Conservation (phyloP, 306 rosid genomes). For the Astragalus membranaceus region DNA sequence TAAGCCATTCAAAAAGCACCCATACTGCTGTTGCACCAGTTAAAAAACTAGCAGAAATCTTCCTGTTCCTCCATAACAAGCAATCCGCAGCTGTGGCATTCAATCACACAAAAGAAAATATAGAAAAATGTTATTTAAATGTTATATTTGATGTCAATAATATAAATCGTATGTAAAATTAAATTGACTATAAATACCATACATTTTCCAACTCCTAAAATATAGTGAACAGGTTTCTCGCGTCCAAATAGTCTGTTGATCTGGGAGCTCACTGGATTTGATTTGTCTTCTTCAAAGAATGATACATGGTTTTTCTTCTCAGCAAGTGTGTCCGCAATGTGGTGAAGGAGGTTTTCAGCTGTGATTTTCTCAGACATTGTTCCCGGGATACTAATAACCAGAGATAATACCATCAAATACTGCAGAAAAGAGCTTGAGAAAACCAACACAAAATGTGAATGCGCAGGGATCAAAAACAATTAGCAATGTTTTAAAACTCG, state of each 20-base stretch:
- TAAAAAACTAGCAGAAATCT: constrained; percentile 75
- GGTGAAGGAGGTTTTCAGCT: constrained; percentile 42
- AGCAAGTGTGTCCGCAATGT: constrained; percentile 43
- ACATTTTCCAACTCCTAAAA: constrained; percentile 91
- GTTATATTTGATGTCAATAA: background rate
- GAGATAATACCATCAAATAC: background rate
- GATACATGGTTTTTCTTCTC: constrained; percentile 50
- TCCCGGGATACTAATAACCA: constrained; percentile 31
- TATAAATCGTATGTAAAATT: background rate
- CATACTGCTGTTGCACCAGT: constrained; percentile 57
- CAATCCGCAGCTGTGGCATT: constrained; percentile 71
- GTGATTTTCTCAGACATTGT: constrained; percentile 58
- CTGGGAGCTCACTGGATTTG: constrained; percentile 37
- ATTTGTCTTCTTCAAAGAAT: constrained; percentile 42
- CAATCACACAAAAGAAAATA: background rate
- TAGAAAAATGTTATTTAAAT: background rate
- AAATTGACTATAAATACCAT: constrained; percentile 11
- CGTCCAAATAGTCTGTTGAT: constrained; percentile 63
- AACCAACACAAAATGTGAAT: background rate
- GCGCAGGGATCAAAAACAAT: background rate
- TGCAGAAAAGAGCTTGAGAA: background rate
- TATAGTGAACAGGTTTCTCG: constrained; percentile 56
- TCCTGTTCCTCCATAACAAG: constrained; percentile 88
- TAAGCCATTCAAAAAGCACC: constrained; percentile 85
- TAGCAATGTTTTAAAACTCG: no score